Evolutionary conservation across 106 monocot species (phyloP).

Genomic region (Allium cepa): DNA sequence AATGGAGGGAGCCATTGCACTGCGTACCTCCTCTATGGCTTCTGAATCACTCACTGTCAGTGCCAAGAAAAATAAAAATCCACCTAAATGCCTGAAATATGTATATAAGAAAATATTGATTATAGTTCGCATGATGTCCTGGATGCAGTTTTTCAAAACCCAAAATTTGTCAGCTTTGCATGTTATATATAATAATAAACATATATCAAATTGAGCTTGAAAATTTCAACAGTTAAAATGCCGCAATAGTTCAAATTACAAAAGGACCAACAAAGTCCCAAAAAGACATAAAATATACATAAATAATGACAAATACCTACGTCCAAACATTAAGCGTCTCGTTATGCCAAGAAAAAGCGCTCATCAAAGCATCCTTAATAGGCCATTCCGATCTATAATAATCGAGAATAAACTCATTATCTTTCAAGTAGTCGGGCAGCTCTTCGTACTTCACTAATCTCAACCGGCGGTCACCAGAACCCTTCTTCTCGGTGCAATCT

Average conservation of each 20-base stretch:
- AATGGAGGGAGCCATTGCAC: slow-evolving; percentile 7
- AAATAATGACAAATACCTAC: slow-evolving; percentile 21
- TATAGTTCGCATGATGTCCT: background rate
- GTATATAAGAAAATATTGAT: background rate
- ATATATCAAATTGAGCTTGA: background rate
- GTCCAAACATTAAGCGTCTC: slow-evolving; percentile 99
- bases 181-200: background rate
- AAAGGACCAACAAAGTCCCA: background rate
- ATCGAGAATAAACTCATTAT: slow-evolving; percentile 83
- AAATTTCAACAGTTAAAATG: background rate
- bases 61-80: slow-evolving; percentile 69
- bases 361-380: slow-evolving; percentile 63
- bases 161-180: too few relatives aligned
- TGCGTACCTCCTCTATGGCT: slow-evolving; percentile 23
- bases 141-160: too few relatives aligned
- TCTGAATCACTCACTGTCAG: slow-evolving; percentile 33
- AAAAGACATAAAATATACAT: background rate
- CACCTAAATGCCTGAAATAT: slow-evolving; percentile 61
- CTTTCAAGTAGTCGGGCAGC: slow-evolving; percentile 77
- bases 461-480: slow-evolving; percentile 2
- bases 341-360: slow-evolving; percentile 93
- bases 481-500: background rate
- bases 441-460: slow-evolving; percentile 74
- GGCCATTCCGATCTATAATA: slow-evolving; percentile 91
- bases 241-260: background rate